Evolutionary conservation across 805 yeast genomes (phyloP), one percentile per base, ranked within the genome.

Genomic region (Suhomyces xylopsoci): DNA sequence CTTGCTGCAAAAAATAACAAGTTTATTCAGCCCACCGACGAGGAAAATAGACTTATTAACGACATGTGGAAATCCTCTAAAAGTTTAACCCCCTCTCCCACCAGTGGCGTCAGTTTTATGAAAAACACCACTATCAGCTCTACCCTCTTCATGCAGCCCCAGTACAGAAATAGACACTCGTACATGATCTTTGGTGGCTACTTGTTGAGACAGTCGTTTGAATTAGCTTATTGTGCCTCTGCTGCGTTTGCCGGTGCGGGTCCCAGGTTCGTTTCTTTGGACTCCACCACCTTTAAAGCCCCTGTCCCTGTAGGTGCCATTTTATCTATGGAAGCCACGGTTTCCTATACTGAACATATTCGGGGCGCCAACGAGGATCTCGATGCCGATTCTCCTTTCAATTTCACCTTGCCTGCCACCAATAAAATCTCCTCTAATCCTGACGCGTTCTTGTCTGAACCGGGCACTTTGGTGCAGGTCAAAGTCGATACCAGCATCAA

Each of bases 251-350:
- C 97, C 2, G 84, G 84, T 58, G 84, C 93, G 14, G 83, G 87
- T 55, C 97, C 98, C 43, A 79, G 97, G 65, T 92, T 92, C 60
- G 88, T 90, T 9, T 87, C 96, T 2, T 78, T 92, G 59, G 97
- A 92, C 67, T 87, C 94, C 20, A 90, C 97, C 43, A 88, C 96
- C 22, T 92, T 92, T 78, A 85, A 88, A 63, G 88, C 92, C 17
- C 98, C 98, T 2, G 98, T 92, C 7, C 97, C 97, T 1, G 97
- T 92, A 15, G 97, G 98, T 1, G 84, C 92, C 1, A 96, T 93
- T 7, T 74, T 92, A 54, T 87, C 85, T 57, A 83, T 90, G 84
- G 80, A 83, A 50, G 94, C 97, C 0, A 77, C 85, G 19, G 89
- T 92, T 7, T 90, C 88, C 22, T 90, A 92, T 70, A 90, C 97